Evolutionary conservation across 441 rosid genomes (phyloP), one percentile per base, ranked within the genome.

Genomic region (Arabidopsis lyrata): DNA sequence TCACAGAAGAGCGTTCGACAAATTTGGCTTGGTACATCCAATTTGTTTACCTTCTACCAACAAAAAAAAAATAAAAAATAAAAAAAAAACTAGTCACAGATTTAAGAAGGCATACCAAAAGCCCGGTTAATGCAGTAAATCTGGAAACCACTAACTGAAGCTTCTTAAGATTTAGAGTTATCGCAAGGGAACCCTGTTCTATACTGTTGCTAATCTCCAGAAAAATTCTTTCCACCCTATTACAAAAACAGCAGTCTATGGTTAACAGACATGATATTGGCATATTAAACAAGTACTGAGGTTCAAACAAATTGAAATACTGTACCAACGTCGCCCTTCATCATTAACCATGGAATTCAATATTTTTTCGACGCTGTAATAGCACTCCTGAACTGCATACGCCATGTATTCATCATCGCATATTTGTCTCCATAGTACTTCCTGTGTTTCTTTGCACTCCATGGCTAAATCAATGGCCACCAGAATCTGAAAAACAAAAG

Each of bases 381-480:
- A 96, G 89, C 96, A 93, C 85, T 96, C 99, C 78, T 85, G 89
- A 82, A 96, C 98, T 29, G 98, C 99, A 81, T 93, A 96, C 32
- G 88, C 89, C 99, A 96, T 93, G 84, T 96, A 96, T 77, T 96
- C 97, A 83, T 96, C 99, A 77, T 85, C 86, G 75, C 87, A 83
- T 77, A 96, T 87, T 75, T 95, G 83, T 66, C 70, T 80, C 99
- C 98, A 93, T 68, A 96, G 91, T 80, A 88, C 84, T 1, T 22
- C 80, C 77, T 93, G 99, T 48, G 91, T 78, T 79, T 96, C 99
- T 81, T 68, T 89, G 86, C 96, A 91, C 78, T 89, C 99, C 89
- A 84, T 74, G 56, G 99, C 99, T 88, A 96, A 86, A 90, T 93
- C 98, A 55, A 96, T 80, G 3, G 99, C 99, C 76, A 96, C 80